Percentiles rank a stretch among this genome's conserved stretches.
Conservation (phyloP, 179 eudicot species). For the Corrigiola litoralis region DNA sequence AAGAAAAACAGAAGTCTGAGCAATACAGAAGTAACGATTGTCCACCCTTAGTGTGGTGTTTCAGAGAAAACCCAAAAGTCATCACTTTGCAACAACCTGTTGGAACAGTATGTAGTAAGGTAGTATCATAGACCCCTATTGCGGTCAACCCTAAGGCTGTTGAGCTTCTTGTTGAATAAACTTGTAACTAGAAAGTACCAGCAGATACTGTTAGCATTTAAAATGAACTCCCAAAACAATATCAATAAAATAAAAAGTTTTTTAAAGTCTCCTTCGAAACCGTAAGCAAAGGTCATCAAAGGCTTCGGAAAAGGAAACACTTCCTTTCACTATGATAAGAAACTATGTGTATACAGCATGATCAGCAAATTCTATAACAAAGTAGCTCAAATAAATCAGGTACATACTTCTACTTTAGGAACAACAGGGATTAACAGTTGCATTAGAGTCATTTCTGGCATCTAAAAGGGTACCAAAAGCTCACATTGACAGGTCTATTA, state of each 20-base stretch:
- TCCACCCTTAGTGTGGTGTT: no score
- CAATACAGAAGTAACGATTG: no score
- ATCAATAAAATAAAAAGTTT: not conserved
- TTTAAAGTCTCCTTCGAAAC: not conserved
- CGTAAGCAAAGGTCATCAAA: not conserved
- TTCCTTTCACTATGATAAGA: not conserved
- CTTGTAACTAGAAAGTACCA: not conserved
- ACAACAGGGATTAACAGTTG: not conserved
- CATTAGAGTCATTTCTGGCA: slow-evolving; percentile 1
- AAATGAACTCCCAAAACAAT: not conserved
- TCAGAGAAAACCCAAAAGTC: not conserved
- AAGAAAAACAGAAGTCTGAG: no score
- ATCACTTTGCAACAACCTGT: not conserved
- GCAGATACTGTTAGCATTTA: not conserved
- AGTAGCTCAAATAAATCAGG: not conserved
- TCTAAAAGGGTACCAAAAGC: slow-evolving; percentile 9
- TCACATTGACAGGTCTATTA: slow-evolving; percentile 90
- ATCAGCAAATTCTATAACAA: not conserved
- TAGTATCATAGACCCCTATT: not conserved
- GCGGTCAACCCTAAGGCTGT: not conserved
- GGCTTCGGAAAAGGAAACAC: not conserved
- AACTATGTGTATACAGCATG: not conserved
- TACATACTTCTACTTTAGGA: not conserved
- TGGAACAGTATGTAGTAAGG: not conserved
- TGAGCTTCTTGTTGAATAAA: not conserved